These are phyloP conservation scores for Amanita muscaria DNA, from an alignment of 768 basidiomycete species.

Conservation along the genomic window DNA sequence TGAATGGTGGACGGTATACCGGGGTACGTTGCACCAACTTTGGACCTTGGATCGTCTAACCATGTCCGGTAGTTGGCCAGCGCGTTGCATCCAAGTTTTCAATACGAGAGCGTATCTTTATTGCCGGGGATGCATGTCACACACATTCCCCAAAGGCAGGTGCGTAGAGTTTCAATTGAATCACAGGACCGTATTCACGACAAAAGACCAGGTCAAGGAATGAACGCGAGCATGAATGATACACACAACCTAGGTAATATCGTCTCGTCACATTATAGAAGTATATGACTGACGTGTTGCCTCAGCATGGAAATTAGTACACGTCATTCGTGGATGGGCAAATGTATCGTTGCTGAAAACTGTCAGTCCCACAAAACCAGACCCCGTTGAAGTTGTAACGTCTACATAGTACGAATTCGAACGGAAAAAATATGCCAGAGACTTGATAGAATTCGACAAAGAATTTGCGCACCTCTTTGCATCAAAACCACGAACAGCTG, in stretches of 20 bases:
- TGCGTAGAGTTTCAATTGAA: conserved; percentile 13
- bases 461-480: conserved; percentile 60
- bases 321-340: conserved; percentile 49
- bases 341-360: conserved; percentile 39
- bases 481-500: conserved; percentile 47
- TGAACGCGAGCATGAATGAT: conserved; percentile 75
- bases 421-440: conserved; percentile 58
- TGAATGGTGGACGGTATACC: conserved; percentile 71
- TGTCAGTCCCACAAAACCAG: conserved; percentile 32
- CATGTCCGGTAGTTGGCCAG: conserved; percentile 70
- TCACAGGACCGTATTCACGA: neutral
- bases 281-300: neutral
- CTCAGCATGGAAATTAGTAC: conserved; percentile 51
- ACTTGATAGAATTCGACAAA: conserved; percentile 65
- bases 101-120: conserved; percentile 57
- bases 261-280: neutral
- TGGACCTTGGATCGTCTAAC: too few species aligned
- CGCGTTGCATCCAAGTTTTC: conserved; percentile 67
- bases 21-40: conserved; percentile 32
- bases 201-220: conserved; percentile 47
- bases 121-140: conserved; percentile 70
- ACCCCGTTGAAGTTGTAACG: neutral
- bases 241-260: conserved; percentile 55
- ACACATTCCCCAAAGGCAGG: conserved; percentile 65
- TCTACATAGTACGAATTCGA: conserved; percentile 61